Percentiles rank a stretch among this genome's conserved stretches.
These are phyloP conservation scores for Torulaspora franciscae DNA, from an alignment of 805 yeast species.

Conservation along the genomic window DNA sequence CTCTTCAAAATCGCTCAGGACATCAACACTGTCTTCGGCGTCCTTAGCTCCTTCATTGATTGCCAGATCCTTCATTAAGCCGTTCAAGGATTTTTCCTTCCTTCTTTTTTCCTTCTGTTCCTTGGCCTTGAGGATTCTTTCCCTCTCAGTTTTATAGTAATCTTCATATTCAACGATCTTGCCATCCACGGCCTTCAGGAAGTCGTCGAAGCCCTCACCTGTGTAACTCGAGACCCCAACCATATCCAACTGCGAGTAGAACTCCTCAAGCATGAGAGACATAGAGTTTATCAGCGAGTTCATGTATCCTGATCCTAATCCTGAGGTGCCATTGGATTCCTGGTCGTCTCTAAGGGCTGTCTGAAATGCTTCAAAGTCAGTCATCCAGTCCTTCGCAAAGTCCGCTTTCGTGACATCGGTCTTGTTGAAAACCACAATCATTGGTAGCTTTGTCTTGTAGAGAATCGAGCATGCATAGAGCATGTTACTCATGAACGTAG, in stretches of 20 bases:
- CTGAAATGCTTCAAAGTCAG: constrained; percentile 90
- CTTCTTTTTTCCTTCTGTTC: constrained; percentile 67
- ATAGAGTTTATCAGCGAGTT: constrained; percentile 86
- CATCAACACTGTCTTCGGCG: constrained; percentile 52
- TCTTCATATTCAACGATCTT: constrained; percentile 85
- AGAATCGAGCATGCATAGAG: constrained; percentile 94
- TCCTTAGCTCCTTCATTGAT: constrained; percentile 39
- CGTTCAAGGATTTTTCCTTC: constrained; percentile 64
- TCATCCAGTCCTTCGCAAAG: constrained; percentile 96
- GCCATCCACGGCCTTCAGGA: constrained; percentile 73
- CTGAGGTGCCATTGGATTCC: constrained; percentile 54
- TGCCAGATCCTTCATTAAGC: constrained; percentile 84
- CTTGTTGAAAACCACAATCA: constrained; percentile 94
- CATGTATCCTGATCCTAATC: constrained; percentile 79
- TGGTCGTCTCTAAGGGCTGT: constrained; percentile 62
- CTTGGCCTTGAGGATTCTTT: constrained; percentile 67
- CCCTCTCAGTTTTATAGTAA: constrained; percentile 82
- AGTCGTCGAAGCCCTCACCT: constrained; percentile 92
- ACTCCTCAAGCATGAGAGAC: constrained; percentile 94
- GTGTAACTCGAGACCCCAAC: constrained; percentile 91
- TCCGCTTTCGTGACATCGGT: constrained; percentile 81
- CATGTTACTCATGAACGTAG: constrained; percentile 98
- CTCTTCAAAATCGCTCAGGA: constrained; percentile 42
- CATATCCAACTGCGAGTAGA: constrained; percentile 86
- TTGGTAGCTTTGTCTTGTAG: constrained; percentile 92